Evolutionary conservation across 1,284 basidiomycete genomes (phyloP), one percentile per base, ranked within the genome.

Genomic region (Ganoderma sinense): DNA sequence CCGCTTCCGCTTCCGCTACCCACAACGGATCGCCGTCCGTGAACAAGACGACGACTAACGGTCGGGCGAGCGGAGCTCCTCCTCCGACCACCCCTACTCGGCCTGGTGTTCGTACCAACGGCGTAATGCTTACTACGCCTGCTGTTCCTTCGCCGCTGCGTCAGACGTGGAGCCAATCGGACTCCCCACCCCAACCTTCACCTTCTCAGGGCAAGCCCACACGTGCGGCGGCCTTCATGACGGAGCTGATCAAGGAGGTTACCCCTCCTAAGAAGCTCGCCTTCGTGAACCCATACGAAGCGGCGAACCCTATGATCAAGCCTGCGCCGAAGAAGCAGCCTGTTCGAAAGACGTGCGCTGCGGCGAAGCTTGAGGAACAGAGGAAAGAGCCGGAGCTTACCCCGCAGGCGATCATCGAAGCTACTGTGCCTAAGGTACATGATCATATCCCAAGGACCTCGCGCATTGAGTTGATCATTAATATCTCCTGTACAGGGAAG

Each of bases 231-330:
- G 86, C 82, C 73, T 86, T 88, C 68, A 88, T 92, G 86, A 82
- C 88, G 10, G 87, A 88, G 68, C 82, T 93, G 48, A 89, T 94
- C 73, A 90, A 90, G 78, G 88, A 89, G 71, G 88, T 85, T 4
- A 89, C 89, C 0, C 90, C 89, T 2, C 82, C 85, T 23, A 89
- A 87, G 77, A 89, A 84, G 70, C 85, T 87, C 13, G 91, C 91
- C 72, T 83, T 92, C 31, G 86, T 85, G 58, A 93, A 93, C 76
- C 92, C 92, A 0, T 93, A 93, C 75, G 89, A 93, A 77, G 85
- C 86, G 31, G 87, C 88, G 16, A 89, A 85, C 74, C 89, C 89
- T 31, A 85, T 91, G 18, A 88, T 83, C 75, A 77, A 78, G 36
- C 73, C 73, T 11, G 76, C 78, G 29, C 77, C 80, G 40, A 84